A percentile compares a stretch with the other conserved stretches of the same genome.
These are phyloP conservation scores for Monilinia aucupariae DNA, from an alignment of 2,329 filamentous ascomycete genomes.

Conservation along the genomic window DNA sequence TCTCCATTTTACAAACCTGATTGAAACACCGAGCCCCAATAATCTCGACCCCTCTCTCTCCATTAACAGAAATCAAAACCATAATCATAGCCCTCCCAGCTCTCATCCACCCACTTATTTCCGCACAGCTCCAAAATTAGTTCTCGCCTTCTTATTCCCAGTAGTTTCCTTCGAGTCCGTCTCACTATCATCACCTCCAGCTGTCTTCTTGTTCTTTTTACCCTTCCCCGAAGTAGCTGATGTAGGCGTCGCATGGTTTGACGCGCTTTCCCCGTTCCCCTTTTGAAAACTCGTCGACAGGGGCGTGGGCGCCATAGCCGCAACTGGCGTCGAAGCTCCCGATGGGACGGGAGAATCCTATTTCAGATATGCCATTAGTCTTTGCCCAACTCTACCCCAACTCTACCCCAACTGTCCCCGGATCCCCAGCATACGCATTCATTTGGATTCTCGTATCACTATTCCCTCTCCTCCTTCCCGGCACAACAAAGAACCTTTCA, in stretches of 20 bases:
- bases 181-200: slow-evolving; percentile 51
- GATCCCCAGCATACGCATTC: not conserved
- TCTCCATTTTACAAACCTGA: not conserved
- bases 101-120: slow-evolving; percentile 22
- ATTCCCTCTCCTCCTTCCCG: not conserved
- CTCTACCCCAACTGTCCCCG: not conserved
- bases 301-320: slow-evolving; percentile 49
- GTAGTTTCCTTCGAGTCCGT: slow-evolving; percentile 44
- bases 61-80: not conserved
- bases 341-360: slow-evolving; percentile 33
- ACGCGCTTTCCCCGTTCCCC: slow-evolving; percentile 36
- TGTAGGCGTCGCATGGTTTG: slow-evolving; percentile 52
- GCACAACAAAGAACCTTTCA: not conserved
- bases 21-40: slow-evolving; percentile 7
- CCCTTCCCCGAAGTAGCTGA: slow-evolving; percentile 43
- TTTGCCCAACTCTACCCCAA: not conserved
- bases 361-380: not conserved
- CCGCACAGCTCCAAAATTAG: slow-evolving; percentile 32
- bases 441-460: not conserved
- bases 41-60: not conserved
- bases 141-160: slow-evolving; percentile 31
- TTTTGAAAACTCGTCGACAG: slow-evolving; percentile 50
- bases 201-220: slow-evolving; percentile 50
- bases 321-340: slow-evolving; percentile 30
- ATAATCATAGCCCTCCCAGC: not conserved